Evolutionary conservation across 495 filamentous ascomycete species (phyloP).

Genomic region (Neurospora sp.): DNA sequence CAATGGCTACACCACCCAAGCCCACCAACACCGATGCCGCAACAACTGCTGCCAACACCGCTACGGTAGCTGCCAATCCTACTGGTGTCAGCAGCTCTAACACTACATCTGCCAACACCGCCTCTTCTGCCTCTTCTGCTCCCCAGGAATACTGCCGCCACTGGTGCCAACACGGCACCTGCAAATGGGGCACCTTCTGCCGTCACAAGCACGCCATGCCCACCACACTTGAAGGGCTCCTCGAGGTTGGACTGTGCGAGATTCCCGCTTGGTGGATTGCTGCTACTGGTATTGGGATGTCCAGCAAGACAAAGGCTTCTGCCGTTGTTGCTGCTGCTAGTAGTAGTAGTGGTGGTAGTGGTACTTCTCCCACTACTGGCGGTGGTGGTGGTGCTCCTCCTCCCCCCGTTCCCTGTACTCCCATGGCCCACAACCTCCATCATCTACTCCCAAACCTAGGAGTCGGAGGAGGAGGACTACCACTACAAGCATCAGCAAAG

Average conservation of each 20-base stretch:
- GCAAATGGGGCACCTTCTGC: constrained; percentile 32
- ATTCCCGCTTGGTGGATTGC: constrained; percentile 26
- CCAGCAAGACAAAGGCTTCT: too few species aligned
- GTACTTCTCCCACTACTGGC: neutral
- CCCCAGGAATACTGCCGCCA: constrained; percentile 28
- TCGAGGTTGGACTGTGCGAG: constrained; percentile 25
- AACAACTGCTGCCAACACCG: neutral
- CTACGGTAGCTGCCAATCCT: neutral
- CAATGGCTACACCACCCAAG: neutral
- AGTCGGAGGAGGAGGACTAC: too few species aligned
- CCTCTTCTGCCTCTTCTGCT: neutral
- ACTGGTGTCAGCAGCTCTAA: neutral
- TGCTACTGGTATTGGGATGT: neutral
- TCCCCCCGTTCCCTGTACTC: neutral
- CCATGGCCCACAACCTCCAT: neutral
- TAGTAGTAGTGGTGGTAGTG: too few species aligned
- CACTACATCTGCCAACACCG: neutral
- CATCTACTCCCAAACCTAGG: neutral
- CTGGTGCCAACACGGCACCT: constrained; percentile 34
- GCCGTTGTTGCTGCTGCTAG: too few species aligned
- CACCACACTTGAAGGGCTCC: constrained; percentile 20
- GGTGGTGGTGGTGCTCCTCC: neutral
- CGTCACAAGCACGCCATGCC: constrained; percentile 34
- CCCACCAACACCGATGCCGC: neutral
- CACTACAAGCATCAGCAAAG: neutral